Evolutionary conservation across 208 protist genomes (phyloP), one percentile per base, ranked within the genome.

Genomic region (Leishmania braziliensis): DNA sequence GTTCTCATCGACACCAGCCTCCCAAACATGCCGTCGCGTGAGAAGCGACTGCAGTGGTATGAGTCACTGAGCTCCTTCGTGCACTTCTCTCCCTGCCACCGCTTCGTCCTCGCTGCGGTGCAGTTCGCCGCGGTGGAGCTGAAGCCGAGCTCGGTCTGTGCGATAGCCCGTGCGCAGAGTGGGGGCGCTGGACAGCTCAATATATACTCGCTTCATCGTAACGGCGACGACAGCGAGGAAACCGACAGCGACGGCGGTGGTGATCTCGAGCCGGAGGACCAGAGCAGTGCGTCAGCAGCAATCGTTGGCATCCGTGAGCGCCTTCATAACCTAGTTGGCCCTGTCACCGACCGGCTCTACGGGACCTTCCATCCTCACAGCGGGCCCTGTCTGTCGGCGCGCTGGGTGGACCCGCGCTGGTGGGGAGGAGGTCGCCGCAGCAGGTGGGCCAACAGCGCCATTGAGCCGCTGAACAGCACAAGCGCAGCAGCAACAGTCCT

Each of bases 351-450:
- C 12, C 79, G 83, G 23, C 79, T 94, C 33, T 96, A 93, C 83
- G 86, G 62, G 43, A 75, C 51, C 48, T 92, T 86, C 75, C 26
- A 60, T 43, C 79, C 91, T 36, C 86, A 92, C 74, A 73, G 72
- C 26, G 78, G 83, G 29, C 82, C 87, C 12, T 82, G 93, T 23
- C 80, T 84, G 26, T 75, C 82, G 36, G 88, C 91, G 66, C 87
- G 86, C 56, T 96, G 93, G 93, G 69, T 90, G 16, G 93, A 96
- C 78, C 80, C 91, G 56, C 91, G 89, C 58, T 93, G 93, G 83
- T 93, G 89, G 90, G 82, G 84, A 39, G 81, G 82, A 0, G 87
- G 82, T 9, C 80, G 88, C 54, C 75, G 68, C 56, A 86, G 86
- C 68, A 60, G 77, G 23, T 86, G 82, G 82, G 82, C 82, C n/a